Conservation (phyloP, 164 flowering plant genomes). For the Taxillus chinensis region DNA sequence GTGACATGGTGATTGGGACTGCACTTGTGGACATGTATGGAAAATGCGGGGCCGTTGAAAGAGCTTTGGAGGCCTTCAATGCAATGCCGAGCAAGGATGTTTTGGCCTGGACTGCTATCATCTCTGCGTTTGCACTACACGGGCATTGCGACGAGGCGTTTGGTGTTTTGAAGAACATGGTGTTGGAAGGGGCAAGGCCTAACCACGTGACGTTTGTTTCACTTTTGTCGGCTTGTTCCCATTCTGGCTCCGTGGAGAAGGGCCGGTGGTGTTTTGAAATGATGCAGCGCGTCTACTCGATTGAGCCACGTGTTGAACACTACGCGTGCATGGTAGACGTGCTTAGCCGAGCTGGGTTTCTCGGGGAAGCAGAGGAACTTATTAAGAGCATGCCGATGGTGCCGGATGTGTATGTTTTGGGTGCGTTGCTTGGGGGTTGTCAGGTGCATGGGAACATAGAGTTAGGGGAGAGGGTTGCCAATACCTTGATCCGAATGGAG, state of each 20-base stretch:
- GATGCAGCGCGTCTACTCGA: conserved; percentile 39
- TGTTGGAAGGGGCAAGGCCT: conserved; percentile 40
- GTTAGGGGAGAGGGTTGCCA: conserved; percentile 55
- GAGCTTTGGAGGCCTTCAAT: conserved; percentile 40
- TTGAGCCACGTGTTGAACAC: conserved; percentile 56
- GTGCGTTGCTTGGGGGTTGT: conserved; percentile 75
- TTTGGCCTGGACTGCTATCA: conserved; percentile 69
- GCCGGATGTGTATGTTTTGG: conserved; percentile 82
- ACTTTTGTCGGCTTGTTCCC: conserved; percentile 75
- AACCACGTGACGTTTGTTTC: conserved; percentile 63
- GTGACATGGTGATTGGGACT: conserved; percentile 53
- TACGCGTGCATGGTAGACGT: conserved; percentile 77
- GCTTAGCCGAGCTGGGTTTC: conserved; percentile 50
- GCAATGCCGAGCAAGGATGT: conserved; percentile 47
- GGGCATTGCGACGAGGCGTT: conserved; percentile 54
- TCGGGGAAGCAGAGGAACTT: conserved; percentile 55
- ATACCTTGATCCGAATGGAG: conserved; percentile 37
- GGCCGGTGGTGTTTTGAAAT: conserved; percentile 46
- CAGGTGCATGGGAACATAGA: conserved; percentile 63
- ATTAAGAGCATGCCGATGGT: conserved; percentile 61
- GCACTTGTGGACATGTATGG: conserved; percentile 81
- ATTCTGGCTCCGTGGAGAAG: conserved; percentile 57
- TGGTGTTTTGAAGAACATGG: conserved; percentile 47
- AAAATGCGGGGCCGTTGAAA: conserved; percentile 55
- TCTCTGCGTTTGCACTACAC: conserved; percentile 55